Evolutionary conservation across 176 grass and related monocot genomes (phyloP).

Genomic region (Chrysopogon serrulatus): DNA sequence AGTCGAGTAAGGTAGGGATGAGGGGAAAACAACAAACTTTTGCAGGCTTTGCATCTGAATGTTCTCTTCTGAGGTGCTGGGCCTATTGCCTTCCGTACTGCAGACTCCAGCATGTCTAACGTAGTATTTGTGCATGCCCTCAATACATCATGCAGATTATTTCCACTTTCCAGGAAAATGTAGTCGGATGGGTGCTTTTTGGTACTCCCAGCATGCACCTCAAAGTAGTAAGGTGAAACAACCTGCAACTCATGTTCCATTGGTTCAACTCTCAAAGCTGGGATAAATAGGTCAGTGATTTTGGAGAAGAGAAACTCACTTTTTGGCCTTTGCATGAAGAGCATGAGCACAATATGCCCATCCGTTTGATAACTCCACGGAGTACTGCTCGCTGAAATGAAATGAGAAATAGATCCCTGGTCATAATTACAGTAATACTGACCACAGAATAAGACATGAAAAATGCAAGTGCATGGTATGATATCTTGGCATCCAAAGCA

Average conservation of each 20-base stretch:
- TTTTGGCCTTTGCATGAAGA: conserved; percentile 55
- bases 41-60: conserved; percentile 44
- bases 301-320: conserved; percentile 21
- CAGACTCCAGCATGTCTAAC: conserved; percentile 47
- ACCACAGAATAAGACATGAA: background rate
- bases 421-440: conserved; percentile 26
- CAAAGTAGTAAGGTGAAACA: conserved; percentile 62
- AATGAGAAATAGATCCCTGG: conserved; percentile 31
- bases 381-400: conserved; percentile 56
- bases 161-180: conserved; percentile 69
- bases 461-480: background rate
- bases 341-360: conserved; percentile 59
- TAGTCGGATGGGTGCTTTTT: conserved; percentile 75
- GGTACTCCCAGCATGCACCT: conserved; percentile 75
- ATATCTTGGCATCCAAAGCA: background rate
- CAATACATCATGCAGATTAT: conserved; percentile 57
- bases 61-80: conserved; percentile 40
- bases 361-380: conserved; percentile 53
- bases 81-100: conserved; percentile 49
- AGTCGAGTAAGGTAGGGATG: background rate
- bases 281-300: background rate
- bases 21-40: conserved; percentile 21
- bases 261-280: background rate
- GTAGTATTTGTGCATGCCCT: conserved; percentile 37
- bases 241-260: conserved; percentile 32